Conservation (phyloP, 768 basidiomycete species). For the Lactarius hatsudake region DNA sequence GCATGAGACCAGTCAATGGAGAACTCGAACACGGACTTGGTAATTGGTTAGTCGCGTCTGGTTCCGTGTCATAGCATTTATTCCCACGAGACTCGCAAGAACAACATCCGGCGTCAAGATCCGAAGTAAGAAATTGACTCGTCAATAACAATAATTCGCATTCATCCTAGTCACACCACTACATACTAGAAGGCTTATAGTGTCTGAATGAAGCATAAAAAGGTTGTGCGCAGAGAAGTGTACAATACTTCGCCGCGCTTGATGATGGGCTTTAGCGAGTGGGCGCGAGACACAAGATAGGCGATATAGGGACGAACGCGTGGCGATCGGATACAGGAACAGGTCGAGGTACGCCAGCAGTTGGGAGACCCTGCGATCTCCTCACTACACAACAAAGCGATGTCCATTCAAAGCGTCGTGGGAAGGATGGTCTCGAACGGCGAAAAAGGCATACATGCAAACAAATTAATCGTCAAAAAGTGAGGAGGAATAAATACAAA, state of each 20-base stretch:
- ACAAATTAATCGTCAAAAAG: background rate
- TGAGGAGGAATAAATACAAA: constrained; percentile 7
- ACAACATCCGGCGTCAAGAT: too few relatives aligned
- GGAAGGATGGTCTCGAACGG: background rate
- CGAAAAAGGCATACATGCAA: background rate
- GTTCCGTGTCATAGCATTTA: background rate
- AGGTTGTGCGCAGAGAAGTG: background rate
- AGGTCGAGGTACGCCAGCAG: background rate
- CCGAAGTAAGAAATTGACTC: too few relatives aligned
- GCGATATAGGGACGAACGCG: background rate
- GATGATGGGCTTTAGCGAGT: background rate
- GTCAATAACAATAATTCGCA: too few relatives aligned
- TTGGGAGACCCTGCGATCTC: too few relatives aligned
- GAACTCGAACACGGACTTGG: background rate
- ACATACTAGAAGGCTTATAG: background rate
- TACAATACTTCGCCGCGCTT: background rate
- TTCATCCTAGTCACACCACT: background rate
- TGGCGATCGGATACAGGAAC: background rate
- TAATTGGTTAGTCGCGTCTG: background rate
- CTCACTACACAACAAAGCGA: background rate
- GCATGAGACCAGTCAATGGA: background rate
- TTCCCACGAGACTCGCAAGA: background rate
- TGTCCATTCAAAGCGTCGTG: background rate
- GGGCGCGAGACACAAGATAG: background rate
- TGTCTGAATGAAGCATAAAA: background rate